phyloP scores from a whole-genome alignment of 2,329 filamentous ascomycete genomes.

The Raffaelea arxii region DNA sequence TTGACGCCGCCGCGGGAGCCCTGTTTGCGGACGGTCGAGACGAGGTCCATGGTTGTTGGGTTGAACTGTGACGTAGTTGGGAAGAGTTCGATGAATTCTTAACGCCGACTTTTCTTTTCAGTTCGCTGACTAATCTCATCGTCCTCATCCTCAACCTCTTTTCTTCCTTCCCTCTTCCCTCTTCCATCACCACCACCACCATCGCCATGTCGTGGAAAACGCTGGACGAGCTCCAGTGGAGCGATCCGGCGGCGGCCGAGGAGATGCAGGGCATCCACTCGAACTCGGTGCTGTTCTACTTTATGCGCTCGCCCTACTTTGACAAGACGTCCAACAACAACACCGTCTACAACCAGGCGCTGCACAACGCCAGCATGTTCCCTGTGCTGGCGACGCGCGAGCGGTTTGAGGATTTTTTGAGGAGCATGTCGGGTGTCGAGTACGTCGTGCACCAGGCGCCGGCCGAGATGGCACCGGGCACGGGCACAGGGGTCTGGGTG shows the following conservation, averaged over 20 bases:
- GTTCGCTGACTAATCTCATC: too few relatives aligned
- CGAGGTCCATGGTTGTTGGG: conserved; percentile 64
- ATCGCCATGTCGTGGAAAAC: conserved; percentile 33
- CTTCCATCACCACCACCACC: not conserved
- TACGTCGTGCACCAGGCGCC: conserved; percentile 58
- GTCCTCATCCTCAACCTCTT: not conserved
- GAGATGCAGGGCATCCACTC: conserved; percentile 49
- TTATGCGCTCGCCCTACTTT: conserved; percentile 58
- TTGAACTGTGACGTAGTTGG: not conserved
- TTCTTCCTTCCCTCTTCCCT: not conserved
- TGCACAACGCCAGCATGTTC: conserved; percentile 49
- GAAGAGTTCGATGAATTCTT: not conserved
- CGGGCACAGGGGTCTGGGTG: conserved; percentile 56
- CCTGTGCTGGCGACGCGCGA: conserved; percentile 50
- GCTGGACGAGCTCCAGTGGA: conserved; percentile 61
- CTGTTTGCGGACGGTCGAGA: conserved; percentile 80
- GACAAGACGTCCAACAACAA: conserved; percentile 60
- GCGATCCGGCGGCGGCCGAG: conserved; percentile 37
- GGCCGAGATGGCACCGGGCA: conserved; percentile 51
- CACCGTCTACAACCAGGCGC: conserved; percentile 50
- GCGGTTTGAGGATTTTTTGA: conserved; percentile 51
- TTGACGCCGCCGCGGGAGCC: conserved; percentile 90
- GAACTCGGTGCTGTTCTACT: conserved; percentile 59
- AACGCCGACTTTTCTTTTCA: not conserved
- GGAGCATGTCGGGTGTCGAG: conserved; percentile 56